phyloP scores from a whole-genome alignment of 768 basidiomycete species.

The Podaxis sp. region DNA sequence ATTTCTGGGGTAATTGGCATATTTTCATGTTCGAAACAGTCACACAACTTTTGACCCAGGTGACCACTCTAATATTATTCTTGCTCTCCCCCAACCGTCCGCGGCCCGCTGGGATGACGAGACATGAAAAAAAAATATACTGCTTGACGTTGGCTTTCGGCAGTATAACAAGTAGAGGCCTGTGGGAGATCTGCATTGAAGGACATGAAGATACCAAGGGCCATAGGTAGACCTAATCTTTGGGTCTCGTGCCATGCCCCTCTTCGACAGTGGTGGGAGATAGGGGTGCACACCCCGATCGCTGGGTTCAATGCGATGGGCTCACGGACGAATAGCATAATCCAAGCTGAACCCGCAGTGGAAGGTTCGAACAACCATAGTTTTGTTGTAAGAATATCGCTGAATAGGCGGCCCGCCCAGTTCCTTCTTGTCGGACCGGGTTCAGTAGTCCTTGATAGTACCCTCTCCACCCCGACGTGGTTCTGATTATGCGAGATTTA shows the following conservation, averaged over 20 bases:
- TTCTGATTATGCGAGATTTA: slow-evolving; percentile 5
- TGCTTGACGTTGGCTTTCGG: not conserved
- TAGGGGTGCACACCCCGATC: not conserved
- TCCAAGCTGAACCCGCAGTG: not conserved
- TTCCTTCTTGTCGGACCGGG: not conserved
- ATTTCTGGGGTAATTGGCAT: slow-evolving; percentile 2
- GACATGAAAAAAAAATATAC: not conserved
- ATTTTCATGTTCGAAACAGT: not conserved
- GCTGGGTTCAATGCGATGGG: not conserved
- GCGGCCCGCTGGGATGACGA: slow-evolving; percentile 3
- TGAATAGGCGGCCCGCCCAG: slow-evolving; percentile 1
- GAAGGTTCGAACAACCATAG: not conserved
- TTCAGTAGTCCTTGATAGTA: not conserved
- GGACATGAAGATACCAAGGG: too few species aligned
- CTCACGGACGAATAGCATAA: not conserved
- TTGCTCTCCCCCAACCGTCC: not conserved
- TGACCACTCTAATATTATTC: slow-evolving; percentile 14
- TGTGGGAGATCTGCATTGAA: too few species aligned
- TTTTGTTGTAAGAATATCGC: not conserved
- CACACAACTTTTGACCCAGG: slow-evolving; percentile 4
- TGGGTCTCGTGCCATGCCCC: too few species aligned
- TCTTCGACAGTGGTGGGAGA: too few species aligned
- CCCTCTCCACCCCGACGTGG: not conserved
- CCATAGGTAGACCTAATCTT: too few species aligned
- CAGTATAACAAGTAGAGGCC: not conserved